These are phyloP conservation scores for Fomitopsis serialis DNA, from an alignment of 768 basidiomycete species.

Conservation along the genomic window DNA sequence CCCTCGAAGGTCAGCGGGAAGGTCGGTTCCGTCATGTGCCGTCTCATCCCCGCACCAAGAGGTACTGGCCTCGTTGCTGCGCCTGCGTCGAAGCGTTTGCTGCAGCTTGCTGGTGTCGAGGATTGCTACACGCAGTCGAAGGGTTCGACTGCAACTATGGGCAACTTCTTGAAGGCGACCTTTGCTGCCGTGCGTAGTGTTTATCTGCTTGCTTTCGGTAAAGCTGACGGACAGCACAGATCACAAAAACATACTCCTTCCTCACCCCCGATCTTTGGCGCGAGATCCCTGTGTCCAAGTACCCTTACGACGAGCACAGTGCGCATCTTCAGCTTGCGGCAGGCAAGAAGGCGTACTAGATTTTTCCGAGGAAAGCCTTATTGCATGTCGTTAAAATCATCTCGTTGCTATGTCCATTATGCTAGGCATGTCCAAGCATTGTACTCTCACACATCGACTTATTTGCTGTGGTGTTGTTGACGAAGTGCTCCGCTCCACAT, in stretches of 20 bases:
- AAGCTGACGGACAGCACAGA: conserved; percentile 36
- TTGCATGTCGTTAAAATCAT: conserved; percentile 3
- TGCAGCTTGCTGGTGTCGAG: conserved; percentile 96
- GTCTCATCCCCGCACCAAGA: conserved; percentile 95
- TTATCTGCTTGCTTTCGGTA: not conserved
- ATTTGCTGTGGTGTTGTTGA: not conserved
- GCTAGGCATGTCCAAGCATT: conserved; percentile 1
- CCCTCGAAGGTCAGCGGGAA: conserved; percentile 98
- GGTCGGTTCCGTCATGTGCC: conserved; percentile 98
- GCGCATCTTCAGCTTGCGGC: conserved; percentile 83
- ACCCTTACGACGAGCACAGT: conserved; percentile 94
- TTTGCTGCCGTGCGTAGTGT: conserved; percentile 72
- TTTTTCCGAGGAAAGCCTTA: not conserved
- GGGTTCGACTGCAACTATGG: conserved; percentile 98
- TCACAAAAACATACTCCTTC: conserved; percentile 98
- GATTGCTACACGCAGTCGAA: conserved; percentile 98
- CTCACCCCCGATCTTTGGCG: conserved; percentile 98
- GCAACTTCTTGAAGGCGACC: conserved; percentile 97
- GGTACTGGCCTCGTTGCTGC: conserved; percentile 99
- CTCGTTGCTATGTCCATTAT: not conserved
- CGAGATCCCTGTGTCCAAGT: conserved; percentile 84
- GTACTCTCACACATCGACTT: not conserved
- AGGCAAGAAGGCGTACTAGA: conserved; percentile 68
- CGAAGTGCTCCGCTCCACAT: too few relatives aligned
- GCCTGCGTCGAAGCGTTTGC: conserved; percentile 91